These are phyloP conservation scores for Chaetomium globosum DNA, from an alignment of 2,329 filamentous ascomycete species.

Conservation along the genomic window DNA sequence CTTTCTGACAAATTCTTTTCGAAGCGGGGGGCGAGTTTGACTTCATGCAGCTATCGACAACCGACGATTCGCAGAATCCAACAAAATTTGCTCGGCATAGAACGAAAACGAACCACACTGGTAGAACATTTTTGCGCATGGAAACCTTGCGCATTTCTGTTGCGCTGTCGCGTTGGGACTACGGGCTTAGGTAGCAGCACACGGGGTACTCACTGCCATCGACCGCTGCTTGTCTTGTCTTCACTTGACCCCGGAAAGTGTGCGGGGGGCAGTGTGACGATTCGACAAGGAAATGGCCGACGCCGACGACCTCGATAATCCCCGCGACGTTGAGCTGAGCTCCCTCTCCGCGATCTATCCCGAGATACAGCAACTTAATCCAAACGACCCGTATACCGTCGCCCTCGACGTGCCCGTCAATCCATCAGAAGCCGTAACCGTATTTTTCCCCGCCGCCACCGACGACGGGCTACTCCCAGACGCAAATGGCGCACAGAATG, in stretches of 20 bases:
- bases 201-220: not conserved
- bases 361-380: slow-evolving; percentile 56
- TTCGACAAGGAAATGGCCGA: slow-evolving; percentile 27
- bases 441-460: slow-evolving; percentile 57
- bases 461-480: slow-evolving; percentile 37
- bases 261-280: not conserved
- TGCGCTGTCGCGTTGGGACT: not conserved
- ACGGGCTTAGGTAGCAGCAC: slow-evolving; percentile 10
- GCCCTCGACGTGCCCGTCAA: slow-evolving; percentile 61
- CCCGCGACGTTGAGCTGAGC: slow-evolving; percentile 61
- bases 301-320: slow-evolving; percentile 50
- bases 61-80: not conserved
- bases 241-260: not conserved
- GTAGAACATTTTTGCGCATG: slow-evolving; percentile 5
- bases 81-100: not conserved
- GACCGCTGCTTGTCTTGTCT: not conserved
- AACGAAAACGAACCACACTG: not conserved
- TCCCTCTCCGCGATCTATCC: slow-evolving; percentile 67
- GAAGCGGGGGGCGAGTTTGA: not conserved
- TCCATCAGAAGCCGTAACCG: slow-evolving; percentile 57
- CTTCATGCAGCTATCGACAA: not conserved
- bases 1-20: slow-evolving; percentile 14
- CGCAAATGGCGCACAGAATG: slow-evolving; percentile 21
- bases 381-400: slow-evolving; percentile 52
- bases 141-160: not conserved